phyloP scores from a whole-genome alignment of 345 rosid genomes.

The Aethionema arabicum region DNA sequence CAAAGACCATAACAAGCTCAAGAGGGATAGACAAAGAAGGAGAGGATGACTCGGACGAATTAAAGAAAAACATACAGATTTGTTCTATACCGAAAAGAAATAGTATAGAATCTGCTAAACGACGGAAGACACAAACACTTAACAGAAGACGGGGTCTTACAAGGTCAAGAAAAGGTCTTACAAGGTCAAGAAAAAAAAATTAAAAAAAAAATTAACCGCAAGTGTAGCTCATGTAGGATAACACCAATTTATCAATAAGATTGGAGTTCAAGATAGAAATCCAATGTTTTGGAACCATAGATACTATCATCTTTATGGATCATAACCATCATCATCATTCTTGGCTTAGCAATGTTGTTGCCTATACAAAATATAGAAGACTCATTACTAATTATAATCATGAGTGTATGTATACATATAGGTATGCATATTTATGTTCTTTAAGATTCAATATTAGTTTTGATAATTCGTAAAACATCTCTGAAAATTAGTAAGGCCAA shows the following conservation, averaged over 20 bases:
- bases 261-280: neutral
- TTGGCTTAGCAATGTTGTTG: neutral
- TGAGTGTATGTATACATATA: neutral
- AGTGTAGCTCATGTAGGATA: constrained; percentile 86
- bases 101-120: constrained; percentile 4
- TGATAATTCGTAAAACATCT: neutral
- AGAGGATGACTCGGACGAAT: constrained; percentile 59
- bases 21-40: constrained; percentile 95
- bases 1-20: constrained; percentile 55
- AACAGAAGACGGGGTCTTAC: constrained; percentile 57
- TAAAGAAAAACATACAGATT: constrained; percentile 2
- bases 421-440: neutral
- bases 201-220: neutral
- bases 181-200: constrained; percentile 89
- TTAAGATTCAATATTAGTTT: neutral
- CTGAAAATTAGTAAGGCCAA: constrained; percentile 1
- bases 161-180: constrained; percentile 99
- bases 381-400: constrained; percentile 15
- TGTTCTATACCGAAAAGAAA: constrained; percentile 28
- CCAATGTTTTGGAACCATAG: neutral
- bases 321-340: neutral
- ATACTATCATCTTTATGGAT: constrained; percentile 9
- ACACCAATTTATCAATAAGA: constrained; percentile 44
- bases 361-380: constrained; percentile 18
- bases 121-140: neutral